These are phyloP conservation scores for Heimioporus sp. DNA, from an alignment of 768 basidiomycete genomes.

Conservation along the genomic window DNA sequence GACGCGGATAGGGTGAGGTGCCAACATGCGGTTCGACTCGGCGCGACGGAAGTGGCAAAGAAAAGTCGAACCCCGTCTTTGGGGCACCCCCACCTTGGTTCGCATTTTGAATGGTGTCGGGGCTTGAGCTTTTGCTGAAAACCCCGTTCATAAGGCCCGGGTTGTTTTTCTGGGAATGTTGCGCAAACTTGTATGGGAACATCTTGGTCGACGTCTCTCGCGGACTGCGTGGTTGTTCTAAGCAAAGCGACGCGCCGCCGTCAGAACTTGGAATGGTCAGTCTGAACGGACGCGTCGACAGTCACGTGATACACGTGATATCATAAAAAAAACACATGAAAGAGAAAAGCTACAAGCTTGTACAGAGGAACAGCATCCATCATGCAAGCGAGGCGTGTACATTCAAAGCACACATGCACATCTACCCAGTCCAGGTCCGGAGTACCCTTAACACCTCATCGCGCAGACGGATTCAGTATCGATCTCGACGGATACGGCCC, in stretches of 20 bases:
- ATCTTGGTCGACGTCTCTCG: conserved; percentile 2
- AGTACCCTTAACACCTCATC: neutral
- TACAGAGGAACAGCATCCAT: too few relatives aligned
- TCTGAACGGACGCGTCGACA: conserved; percentile 2
- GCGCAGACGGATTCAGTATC: neutral
- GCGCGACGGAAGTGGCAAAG: conserved; percentile 11
- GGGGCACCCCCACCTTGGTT: conserved; percentile 4
- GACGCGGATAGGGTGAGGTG: conserved; percentile 3
- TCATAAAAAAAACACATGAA: too few relatives aligned
- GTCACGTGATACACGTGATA: conserved; percentile 18
- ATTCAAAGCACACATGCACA: neutral
- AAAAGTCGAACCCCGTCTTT: conserved; percentile 8
- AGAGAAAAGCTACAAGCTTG: too few relatives aligned
- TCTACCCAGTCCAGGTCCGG: neutral
- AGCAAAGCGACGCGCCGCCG: neutral
- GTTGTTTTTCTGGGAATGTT: conserved; percentile 11
- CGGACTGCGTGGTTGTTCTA: neutral
- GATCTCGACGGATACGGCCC: conserved; percentile 24
- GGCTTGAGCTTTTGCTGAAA: conserved; percentile 11
- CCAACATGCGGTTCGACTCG: conserved; percentile 11
- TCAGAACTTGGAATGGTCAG: neutral
- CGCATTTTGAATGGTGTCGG: conserved; percentile 6
- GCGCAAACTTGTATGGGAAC: conserved; percentile 19
- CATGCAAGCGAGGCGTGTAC: too few relatives aligned
- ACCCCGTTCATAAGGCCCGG: neutral